Percentiles rank a stretch among this genome's conserved stretches.
Evolutionary conservation across 495 filamentous ascomycete species (phyloP).

Genomic region (Coniosporium apollinis): DNA sequence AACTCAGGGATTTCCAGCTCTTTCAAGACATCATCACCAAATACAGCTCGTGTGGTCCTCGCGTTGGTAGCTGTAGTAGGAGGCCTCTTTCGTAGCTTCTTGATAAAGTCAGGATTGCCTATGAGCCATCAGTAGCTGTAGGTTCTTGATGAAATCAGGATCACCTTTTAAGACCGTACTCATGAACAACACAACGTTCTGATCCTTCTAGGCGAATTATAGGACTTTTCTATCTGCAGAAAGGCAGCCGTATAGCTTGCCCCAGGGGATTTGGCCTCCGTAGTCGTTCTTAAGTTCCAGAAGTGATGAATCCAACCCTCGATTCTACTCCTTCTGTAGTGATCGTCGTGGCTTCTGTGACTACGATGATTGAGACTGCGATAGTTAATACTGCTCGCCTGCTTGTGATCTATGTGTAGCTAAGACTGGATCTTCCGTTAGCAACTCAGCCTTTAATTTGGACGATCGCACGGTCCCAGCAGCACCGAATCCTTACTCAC

Average conservation of each 20-base stretch:
- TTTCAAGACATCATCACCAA: neutral
- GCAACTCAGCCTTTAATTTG: neutral
- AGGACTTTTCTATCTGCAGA: neutral
- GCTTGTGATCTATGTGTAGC: no score
- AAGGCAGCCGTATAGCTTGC: neutral
- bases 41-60: neutral
- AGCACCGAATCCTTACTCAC: neutral
- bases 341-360: neutral
- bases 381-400: neutral
- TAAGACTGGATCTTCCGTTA: no score
- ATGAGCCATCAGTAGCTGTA: no score
- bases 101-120: neutral
- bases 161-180: neutral
- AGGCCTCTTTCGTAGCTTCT: neutral
- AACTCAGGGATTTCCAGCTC: neutral
- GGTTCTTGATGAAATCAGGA: neutral
- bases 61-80: neutral
- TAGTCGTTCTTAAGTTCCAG: neutral
- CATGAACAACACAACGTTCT: neutral
- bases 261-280: neutral
- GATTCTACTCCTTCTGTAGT: neutral
- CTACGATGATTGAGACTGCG: neutral
- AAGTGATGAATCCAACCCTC: neutral
- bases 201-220: neutral
- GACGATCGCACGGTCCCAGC: neutral